Conservation (phyloP, 176 grass and related monocot species). For the Aegilops bicornis region DNA sequence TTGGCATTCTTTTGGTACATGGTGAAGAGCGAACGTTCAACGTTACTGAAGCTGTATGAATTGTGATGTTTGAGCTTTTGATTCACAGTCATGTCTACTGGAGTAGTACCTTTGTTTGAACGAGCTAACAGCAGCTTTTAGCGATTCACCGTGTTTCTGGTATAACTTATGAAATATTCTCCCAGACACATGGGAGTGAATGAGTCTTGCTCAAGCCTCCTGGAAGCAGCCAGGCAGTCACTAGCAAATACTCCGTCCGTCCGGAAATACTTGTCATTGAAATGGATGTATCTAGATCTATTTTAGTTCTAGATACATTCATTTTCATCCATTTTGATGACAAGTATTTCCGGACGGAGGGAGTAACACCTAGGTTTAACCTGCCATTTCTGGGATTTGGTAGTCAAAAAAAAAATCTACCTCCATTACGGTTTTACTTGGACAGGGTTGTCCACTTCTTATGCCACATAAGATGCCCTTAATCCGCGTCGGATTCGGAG, state of each 20-base stretch:
- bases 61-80: neutral
- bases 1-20: too few species aligned
- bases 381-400: neutral
- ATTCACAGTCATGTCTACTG: neutral
- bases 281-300: too few species aligned
- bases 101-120: neutral
- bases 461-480: neutral
- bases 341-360: too few species aligned
- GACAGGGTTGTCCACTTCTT: neutral
- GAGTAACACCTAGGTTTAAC: neutral
- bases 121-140: too few species aligned
- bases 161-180: neutral
- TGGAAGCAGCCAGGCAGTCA: neutral
- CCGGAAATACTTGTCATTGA: too few species aligned
- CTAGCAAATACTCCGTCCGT: too few species aligned
- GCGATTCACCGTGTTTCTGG: neutral
- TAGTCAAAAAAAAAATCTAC: too few species aligned
- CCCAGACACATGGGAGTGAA: neutral
- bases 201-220: neutral
- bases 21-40: neutral
- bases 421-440: neutral
- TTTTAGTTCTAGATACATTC: too few species aligned
- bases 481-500: neutral
- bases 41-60: neutral
- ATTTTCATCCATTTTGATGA: too few species aligned